Evolutionary conservation across 768 basidiomycete species (phyloP).

Genomic region (Suillus hirtellus): DNA sequence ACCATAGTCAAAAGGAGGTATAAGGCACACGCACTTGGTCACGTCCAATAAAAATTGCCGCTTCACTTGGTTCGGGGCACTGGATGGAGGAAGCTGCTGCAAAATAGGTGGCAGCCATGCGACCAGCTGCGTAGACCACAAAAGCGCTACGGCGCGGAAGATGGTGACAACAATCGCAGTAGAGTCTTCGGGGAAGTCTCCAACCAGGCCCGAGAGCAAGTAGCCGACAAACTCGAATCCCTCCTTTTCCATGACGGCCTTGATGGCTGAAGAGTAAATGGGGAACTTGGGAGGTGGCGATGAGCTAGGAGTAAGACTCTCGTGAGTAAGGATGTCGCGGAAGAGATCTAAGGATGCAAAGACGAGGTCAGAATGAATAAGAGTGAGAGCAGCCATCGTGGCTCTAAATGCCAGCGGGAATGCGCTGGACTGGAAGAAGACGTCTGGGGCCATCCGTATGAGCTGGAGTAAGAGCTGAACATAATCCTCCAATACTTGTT

Average conservation of each 20-base stretch:
- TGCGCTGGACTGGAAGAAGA: constrained; percentile 75
- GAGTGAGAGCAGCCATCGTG: constrained; percentile 74
- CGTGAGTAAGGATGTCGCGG: constrained; percentile 72
- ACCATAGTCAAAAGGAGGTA: constrained; percentile 12
- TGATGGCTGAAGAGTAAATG: constrained; percentile 63
- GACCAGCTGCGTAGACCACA: constrained; percentile 71
- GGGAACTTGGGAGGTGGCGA: constrained; percentile 59
- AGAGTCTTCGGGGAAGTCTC: constrained; percentile 88
- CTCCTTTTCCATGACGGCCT: constrained; percentile 61
- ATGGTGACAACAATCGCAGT: constrained; percentile 73
- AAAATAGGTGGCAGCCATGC: constrained; percentile 73
- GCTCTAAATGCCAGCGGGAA: constrained; percentile 80
- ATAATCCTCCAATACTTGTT: constrained; percentile 90
- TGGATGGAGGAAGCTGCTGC: constrained; percentile 62
- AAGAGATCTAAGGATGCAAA: constrained; percentile 83
- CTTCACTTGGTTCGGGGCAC: constrained; percentile 65
- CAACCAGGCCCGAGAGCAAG: constrained; percentile 75
- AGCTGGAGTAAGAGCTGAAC: constrained; percentile 76
- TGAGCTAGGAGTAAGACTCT: constrained; percentile 54
- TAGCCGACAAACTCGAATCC: constrained; percentile 70
- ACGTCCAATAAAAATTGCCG: constrained; percentile 73
- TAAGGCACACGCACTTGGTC: constrained; percentile 55
- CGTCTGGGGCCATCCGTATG: constrained; percentile 64
- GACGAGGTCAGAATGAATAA: constrained; percentile 80
- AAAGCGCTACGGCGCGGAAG: constrained; percentile 62